Conservation (phyloP, 345 rosid genomes). For the Nephelium lappaceum region DNA sequence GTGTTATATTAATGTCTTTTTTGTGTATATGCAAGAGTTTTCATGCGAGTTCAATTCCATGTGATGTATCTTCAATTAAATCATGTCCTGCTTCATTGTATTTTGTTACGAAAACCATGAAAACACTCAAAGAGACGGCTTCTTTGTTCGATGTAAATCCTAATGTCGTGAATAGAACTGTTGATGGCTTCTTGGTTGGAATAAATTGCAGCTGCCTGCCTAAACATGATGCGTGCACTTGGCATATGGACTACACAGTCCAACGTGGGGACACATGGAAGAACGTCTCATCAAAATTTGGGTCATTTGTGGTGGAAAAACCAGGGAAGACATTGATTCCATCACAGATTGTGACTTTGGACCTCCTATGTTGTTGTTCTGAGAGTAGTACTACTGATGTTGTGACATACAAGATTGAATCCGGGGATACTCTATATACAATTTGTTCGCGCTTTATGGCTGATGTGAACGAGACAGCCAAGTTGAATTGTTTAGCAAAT, state of each 20-base stretch:
- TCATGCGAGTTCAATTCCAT: constrained; percentile 22
- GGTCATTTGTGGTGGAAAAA: constrained; percentile 23
- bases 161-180: constrained; percentile 18
- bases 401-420: constrained; percentile 25
- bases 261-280: constrained; percentile 33
- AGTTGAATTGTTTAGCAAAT: constrained; percentile 26
- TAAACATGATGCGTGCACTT: constrained; percentile 14
- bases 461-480: constrained; percentile 17
- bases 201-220: constrained; percentile 31
- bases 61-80: constrained; percentile 26
- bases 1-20: constrained; percentile 12
- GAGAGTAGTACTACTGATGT: not conserved
- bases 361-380: constrained; percentile 35
- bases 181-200: constrained; percentile 32
- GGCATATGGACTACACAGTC: constrained; percentile 30
- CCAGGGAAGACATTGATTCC: constrained; percentile 11
- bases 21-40: constrained; percentile 1
- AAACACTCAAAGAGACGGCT: constrained; percentile 27
- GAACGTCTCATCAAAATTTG: constrained; percentile 21
- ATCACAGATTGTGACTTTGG: constrained; percentile 20
- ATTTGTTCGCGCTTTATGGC: constrained; percentile 27
- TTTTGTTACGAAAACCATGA: constrained; percentile 20
- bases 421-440: constrained; percentile 29
- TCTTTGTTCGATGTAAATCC: constrained; percentile 30
- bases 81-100: constrained; percentile 38